These are phyloP conservation scores for Ascochyta koolunga DNA, from an alignment of 2,329 filamentous ascomycete genomes.

Conservation along the genomic window DNA sequence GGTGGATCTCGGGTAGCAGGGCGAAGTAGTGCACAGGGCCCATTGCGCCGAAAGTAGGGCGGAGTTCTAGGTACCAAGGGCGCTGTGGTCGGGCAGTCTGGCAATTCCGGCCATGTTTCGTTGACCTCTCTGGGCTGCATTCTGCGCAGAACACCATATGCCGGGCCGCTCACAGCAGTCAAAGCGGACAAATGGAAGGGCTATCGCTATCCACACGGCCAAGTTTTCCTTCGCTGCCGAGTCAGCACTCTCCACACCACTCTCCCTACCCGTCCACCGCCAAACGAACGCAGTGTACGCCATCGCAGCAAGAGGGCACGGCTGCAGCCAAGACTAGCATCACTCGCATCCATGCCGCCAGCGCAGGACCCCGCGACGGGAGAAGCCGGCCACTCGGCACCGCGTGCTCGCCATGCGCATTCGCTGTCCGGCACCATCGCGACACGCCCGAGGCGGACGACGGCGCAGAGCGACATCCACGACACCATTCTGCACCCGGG, in stretches of 20 bases:
- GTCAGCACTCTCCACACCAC: conserved; percentile 28
- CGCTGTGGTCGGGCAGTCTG: conserved; percentile 8
- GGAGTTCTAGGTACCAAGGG: conserved; percentile 20
- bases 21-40: conserved; percentile 13
- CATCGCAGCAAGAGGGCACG: conserved; percentile 41
- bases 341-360: conserved; percentile 39
- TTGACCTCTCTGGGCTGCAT: conserved; percentile 42
- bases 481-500: conserved; percentile 65
- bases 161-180: conserved; percentile 34
- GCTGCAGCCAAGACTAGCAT: conserved; percentile 46
- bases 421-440: conserved; percentile 19
- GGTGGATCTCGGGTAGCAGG: conserved; percentile 17
- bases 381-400: conserved; percentile 35
- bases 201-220: conserved; percentile 33
- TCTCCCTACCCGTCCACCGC: conserved; percentile 25
- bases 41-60: conserved; percentile 28
- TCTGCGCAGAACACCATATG: conserved; percentile 47
- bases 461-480: conserved; percentile 51
- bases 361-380: conserved; percentile 41
- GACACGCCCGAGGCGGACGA: conserved; percentile 36
- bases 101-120: conserved; percentile 17
- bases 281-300: conserved; percentile 30
- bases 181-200: conserved; percentile 48
- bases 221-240: conserved; percentile 25
- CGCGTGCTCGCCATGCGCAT: conserved; percentile 18